Conservation (phyloP, 2,329 filamentous ascomycete genomes). For the Kalmusia sp. region DNA sequence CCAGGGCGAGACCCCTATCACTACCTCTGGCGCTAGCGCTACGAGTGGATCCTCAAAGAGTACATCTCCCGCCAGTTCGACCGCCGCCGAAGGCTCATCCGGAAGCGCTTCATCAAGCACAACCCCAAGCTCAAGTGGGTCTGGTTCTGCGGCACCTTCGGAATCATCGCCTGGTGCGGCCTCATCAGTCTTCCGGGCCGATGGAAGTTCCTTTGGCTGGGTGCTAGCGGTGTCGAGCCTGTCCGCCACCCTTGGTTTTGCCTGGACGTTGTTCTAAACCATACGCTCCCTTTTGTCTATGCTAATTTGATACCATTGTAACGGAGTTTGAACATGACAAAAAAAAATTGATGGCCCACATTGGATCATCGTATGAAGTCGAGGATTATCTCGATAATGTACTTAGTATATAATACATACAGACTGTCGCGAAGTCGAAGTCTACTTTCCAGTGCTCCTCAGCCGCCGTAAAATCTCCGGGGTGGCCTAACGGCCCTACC, state of each 20-base stretch:
- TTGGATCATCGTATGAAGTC: too few species aligned
- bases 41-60: neutral
- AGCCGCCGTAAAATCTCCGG: conserved; percentile 4
- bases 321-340: neutral
- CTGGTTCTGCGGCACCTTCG: conserved; percentile 19
- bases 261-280: conserved; percentile 31
- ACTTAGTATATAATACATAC: neutral
- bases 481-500: conserved; percentile 2
- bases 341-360: too few species aligned
- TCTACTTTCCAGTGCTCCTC: conserved; percentile 3
- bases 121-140: neutral
- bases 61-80: neutral
- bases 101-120: neutral
- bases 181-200: conserved; percentile 10
- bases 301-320: neutral
- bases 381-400: too few species aligned
- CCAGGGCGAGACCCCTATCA: conserved; percentile 10
- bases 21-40: neutral
- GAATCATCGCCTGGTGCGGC: conserved; percentile 28
- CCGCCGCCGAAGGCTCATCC: neutral
- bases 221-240: conserved; percentile 27
- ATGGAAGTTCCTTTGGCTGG: conserved; percentile 19
- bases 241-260: conserved; percentile 30
- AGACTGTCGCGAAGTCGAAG: neutral
- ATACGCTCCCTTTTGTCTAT: neutral